Percentiles rank a stretch among this genome's conserved stretches.
Evolutionary conservation across 2,329 filamentous ascomycete species (phyloP).

Genomic region (Aspergillus pseudotamarii): DNA sequence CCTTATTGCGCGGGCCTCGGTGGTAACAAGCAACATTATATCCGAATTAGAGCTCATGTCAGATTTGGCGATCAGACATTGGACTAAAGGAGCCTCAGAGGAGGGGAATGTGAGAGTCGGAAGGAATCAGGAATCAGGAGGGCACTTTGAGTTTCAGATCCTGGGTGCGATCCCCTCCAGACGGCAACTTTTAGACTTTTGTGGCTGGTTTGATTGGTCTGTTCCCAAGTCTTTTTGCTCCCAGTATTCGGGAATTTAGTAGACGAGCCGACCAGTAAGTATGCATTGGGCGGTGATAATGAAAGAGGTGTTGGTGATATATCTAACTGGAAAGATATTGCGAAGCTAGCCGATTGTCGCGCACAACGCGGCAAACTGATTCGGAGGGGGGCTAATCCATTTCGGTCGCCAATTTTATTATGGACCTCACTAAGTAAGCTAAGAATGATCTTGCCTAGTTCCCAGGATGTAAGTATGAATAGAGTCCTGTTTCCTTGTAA

Average conservation of each 20-base stretch:
- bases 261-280: background rate
- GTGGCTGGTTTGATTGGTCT: background rate
- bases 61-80: slow-evolving; percentile 12
- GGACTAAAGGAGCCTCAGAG: slow-evolving; percentile 5
- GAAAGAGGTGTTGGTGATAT: background rate
- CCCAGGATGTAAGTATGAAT: background rate
- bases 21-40: background rate
- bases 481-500: background rate
- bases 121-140: background rate
- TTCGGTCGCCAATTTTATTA: no score
- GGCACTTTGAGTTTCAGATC: background rate
- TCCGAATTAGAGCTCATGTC: slow-evolving; percentile 4
- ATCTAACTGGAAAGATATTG: background rate
- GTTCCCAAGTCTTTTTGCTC: background rate
- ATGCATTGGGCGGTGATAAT: background rate
- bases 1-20: background rate
- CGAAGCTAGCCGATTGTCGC: slow-evolving; percentile 1
- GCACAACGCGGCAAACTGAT: background rate
- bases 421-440: no score
- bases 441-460: no score
- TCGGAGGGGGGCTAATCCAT: background rate
- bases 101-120: background rate
- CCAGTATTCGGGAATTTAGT: background rate
- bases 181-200: slow-evolving; percentile 1
- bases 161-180: background rate